Base-by-base conservation (phyloP, 2,329 filamentous ascomycete species). In the Talaromyces verruculosus region DNA sequence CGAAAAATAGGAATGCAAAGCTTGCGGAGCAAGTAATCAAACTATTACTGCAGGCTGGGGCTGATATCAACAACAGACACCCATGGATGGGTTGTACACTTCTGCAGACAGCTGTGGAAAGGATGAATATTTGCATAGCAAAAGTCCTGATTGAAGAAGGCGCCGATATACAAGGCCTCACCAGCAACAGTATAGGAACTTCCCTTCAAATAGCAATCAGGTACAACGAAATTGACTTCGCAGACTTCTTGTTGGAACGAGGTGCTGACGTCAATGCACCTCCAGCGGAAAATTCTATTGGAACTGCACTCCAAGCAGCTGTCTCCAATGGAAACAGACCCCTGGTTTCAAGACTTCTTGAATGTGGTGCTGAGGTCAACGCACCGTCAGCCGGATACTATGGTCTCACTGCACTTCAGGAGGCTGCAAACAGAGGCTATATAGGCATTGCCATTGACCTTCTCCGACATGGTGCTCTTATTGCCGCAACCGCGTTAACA, bases 231-330 rank as follows among this genome's bases (percentile, higher is more conserved):
- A 22, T 3, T 43, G 30, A 61, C 0, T 61, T 59, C 10, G 35
- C n/a, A 13, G 11, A 37, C 22, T 33, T 41, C 19, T 41, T 65
- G 5, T 51, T 65, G 43, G 63, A 65, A 39, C 39, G 33, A 11
- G 66, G 62, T 30, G 65, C 67, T 11, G 65, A 72, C 65, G 67
- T 72, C 8, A 73, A 72, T 49, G 70, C 67, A n/a, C 8, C 30
- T 28, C 51, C 62, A 22, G 62, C 47, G 1, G 17, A 58, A 25
- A 1, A 8, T 45, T 1, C 0, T 6, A n/a, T n/a, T n/a, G n/a
- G n/a, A n/a, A n/a, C 62, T 33, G 62, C 53, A 45, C 53, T 58
- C 2, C 51, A 58, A 64, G 62, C 51, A 64, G 62, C 62, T 15
- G 41, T 15, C 15, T 3, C 1, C 1, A 41, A 30, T 15, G 49